These are phyloP conservation scores for Aspergillus caelatus DNA, from an alignment of 2,329 filamentous ascomycete species.

Conservation along the genomic window DNA sequence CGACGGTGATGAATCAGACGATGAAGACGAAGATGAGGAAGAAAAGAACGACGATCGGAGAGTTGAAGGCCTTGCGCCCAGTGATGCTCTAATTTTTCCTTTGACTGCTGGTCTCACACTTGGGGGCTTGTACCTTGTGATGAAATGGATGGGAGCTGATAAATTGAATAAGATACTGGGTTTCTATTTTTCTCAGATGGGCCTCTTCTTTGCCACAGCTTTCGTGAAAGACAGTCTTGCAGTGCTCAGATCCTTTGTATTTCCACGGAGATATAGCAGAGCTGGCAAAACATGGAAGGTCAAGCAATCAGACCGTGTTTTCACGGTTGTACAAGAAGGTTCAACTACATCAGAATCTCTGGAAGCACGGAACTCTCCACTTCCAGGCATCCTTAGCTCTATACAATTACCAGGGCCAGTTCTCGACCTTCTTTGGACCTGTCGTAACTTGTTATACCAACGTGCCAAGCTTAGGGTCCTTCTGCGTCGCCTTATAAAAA, in stretches of 20 bases:
- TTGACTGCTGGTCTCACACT: conserved; percentile 74
- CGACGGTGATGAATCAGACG: conserved; percentile 29
- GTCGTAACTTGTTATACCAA: conserved; percentile 52
- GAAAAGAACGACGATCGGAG: conserved; percentile 57
- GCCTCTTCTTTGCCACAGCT: conserved; percentile 73
- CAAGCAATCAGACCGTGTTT: conserved; percentile 35
- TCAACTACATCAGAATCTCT: conserved; percentile 9
- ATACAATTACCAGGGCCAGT: conserved; percentile 48
- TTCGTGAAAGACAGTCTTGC: conserved; percentile 73
- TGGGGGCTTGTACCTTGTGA: conserved; percentile 78
- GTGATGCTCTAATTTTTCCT: conserved; percentile 84
- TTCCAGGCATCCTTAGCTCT: conserved; percentile 54
- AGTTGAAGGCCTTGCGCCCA: conserved; percentile 71
- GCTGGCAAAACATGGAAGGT: conserved; percentile 54
- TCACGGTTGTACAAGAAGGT: conserved; percentile 23
- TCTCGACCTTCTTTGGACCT: conserved; percentile 49
- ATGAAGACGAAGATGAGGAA: conserved; percentile 55
- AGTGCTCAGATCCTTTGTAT: conserved; percentile 67
- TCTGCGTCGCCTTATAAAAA: conserved; percentile 55
- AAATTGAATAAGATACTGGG: conserved; percentile 81
- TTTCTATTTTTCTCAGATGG: conserved; percentile 79
- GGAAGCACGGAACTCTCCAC: conserved; percentile 47
- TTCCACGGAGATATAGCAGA: conserved; percentile 69
- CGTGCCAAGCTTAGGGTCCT: conserved; percentile 56
- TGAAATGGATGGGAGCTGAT: conserved; percentile 81